Evolutionary conservation across 192 early-diverging fungal genomes (phyloP).

Genomic region (Obelidium mucronatum): DNA sequence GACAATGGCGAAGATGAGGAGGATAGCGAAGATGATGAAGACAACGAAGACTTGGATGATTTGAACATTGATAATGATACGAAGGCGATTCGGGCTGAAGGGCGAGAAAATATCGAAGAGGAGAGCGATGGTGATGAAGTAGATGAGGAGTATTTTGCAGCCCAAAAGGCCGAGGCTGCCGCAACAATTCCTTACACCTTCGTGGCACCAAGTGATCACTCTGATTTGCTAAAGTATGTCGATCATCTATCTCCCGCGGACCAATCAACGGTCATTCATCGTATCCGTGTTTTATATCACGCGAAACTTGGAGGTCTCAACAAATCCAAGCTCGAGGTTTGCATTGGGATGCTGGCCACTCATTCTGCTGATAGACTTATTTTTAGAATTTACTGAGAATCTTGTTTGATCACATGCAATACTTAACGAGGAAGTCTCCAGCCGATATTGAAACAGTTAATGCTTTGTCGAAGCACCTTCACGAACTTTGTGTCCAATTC

Average conservation of each 20-base stretch:
- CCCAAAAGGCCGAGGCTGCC: slow-evolving; percentile 36
- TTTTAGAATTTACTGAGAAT: slow-evolving; percentile 62
- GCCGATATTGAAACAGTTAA: slow-evolving; percentile 36
- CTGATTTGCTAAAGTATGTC: slow-evolving; percentile 73
- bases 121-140: slow-evolving; percentile 44
- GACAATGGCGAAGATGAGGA: slow-evolving; percentile 59
- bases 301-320: slow-evolving; percentile 84
- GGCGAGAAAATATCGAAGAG: slow-evolving; percentile 39
- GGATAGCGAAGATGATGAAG: slow-evolving; percentile 53
- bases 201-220: slow-evolving; percentile 75
- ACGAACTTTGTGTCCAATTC: slow-evolving; percentile 41
- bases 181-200: slow-evolving; percentile 84
- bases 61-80: slow-evolving; percentile 44
- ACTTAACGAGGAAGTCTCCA: slow-evolving; percentile 65
- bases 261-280: slow-evolving; percentile 75
- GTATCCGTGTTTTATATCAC: slow-evolving; percentile 85
- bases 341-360: not conserved
- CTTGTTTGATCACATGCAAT: slow-evolving; percentile 74
- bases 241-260: slow-evolving; percentile 70
- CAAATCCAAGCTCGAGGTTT: slow-evolving; percentile 70
- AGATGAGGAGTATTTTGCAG: slow-evolving; percentile 43
- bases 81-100: slow-evolving; percentile 48
- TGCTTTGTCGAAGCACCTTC: slow-evolving; percentile 35
- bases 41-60: slow-evolving; percentile 57
- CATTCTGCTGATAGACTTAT: not conserved